phyloP scores from a whole-genome alignment of 352 stramenopile genomes.

The Phytophthora chlamydospora region DNA sequence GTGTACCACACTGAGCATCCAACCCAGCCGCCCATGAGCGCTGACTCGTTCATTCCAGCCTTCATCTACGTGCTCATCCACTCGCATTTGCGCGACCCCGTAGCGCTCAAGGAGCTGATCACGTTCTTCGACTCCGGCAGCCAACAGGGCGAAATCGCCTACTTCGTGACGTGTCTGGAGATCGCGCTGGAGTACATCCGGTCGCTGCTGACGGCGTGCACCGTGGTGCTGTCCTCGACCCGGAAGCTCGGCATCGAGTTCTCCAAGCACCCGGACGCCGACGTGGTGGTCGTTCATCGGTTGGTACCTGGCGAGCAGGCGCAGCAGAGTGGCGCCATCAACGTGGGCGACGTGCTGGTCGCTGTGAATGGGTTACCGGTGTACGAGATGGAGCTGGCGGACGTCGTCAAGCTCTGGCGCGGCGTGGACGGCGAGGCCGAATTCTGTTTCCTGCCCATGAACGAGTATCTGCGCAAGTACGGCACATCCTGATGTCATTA shows the following conservation, averaged over 20 bases:
- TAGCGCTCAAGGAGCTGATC: slow-evolving; percentile 81
- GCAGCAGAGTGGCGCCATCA: slow-evolving; percentile 61
- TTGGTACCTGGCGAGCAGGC: slow-evolving; percentile 68
- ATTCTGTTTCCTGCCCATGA: slow-evolving; percentile 79
- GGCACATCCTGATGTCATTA: slow-evolving; percentile 38
- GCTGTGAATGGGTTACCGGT: slow-evolving; percentile 82
- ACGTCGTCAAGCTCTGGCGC: slow-evolving; percentile 78
- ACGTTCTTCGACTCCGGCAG: slow-evolving; percentile 76
- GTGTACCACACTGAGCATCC: slow-evolving; percentile 78
- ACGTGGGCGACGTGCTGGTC: slow-evolving; percentile 75
- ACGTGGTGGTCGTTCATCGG: slow-evolving; percentile 66
- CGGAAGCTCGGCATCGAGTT: slow-evolving; percentile 84
- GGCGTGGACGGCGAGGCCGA: slow-evolving; percentile 75
- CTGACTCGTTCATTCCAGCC: slow-evolving; percentile 86
- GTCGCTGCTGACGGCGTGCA: slow-evolving; percentile 82
- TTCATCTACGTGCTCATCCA: slow-evolving; percentile 91
- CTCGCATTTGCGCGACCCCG: slow-evolving; percentile 64
- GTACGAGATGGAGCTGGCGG: slow-evolving; percentile 79
- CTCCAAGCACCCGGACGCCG: slow-evolving; percentile 46
- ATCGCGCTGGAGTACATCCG: slow-evolving; percentile 90
- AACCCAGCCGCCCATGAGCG: slow-evolving; percentile 77
- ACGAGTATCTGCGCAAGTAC: slow-evolving; percentile 76
- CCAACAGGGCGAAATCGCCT: slow-evolving; percentile 79
- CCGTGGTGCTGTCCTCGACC: slow-evolving; percentile 71
- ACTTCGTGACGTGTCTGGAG: slow-evolving; percentile 89